Evolutionary conservation across 768 basidiomycete genomes (phyloP).

Genomic region (Stropharia rugosoannulata): DNA sequence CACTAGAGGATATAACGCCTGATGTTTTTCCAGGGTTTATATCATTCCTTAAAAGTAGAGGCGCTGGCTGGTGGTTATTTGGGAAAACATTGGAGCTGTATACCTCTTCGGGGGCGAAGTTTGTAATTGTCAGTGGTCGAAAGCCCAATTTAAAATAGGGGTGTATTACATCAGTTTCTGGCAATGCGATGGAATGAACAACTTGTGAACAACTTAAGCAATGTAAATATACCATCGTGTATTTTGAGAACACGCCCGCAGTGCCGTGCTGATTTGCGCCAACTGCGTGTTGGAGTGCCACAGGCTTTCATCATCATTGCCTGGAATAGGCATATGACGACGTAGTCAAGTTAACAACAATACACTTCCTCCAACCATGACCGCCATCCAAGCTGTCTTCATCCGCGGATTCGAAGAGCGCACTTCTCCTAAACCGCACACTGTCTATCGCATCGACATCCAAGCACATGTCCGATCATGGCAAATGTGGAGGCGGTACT

Average conservation of each 20-base stretch:
- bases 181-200: background rate
- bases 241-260: too few relatives aligned
- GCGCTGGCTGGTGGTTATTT: constrained; percentile 44
- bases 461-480: constrained; percentile 89
- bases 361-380: constrained; percentile 39
- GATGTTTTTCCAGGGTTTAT: constrained; percentile 61
- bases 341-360: background rate
- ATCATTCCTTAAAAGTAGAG: constrained; percentile 43
- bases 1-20: constrained; percentile 53
- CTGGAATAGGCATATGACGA: background rate
- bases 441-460: constrained; percentile 81
- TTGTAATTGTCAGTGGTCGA: constrained; percentile 46
- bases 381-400: constrained; percentile 76
- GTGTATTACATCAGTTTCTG: background rate
- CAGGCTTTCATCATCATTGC: background rate
- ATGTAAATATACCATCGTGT: too few relatives aligned
- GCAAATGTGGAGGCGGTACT: constrained; percentile 94
- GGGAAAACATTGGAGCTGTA: constrained; percentile 36
- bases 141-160: constrained; percentile 10
- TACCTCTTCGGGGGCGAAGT: constrained; percentile 38
- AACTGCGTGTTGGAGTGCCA: too few relatives aligned
- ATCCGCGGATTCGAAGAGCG: constrained; percentile 72
- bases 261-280: too few relatives aligned
- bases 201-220: background rate
- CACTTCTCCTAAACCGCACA: constrained; percentile 69